Base-by-base conservation (phyloP, 345 rosid species). In the Fremontodendron californicum region DNA sequence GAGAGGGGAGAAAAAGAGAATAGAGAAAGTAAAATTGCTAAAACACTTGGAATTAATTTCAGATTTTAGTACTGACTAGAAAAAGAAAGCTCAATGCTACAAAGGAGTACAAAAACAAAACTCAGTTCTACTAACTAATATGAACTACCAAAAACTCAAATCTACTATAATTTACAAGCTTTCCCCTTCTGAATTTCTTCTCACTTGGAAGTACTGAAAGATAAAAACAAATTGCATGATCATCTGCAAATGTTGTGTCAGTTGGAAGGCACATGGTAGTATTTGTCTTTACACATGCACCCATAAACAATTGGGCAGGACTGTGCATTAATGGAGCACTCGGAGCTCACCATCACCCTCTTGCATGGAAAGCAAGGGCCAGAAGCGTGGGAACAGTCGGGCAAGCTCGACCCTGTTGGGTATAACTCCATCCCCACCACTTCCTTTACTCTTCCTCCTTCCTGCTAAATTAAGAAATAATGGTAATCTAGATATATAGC, bases 351-450 rank as follows among this genome's bases (percentile, higher is more conserved):
- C 91, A 91, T 91, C 62, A 96, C 99, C 58, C 97, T 89, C 85
- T 89, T 91, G 82, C 99, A 96, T 13, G 99, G 99, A 58, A 87
- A 83, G 62, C 99, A 96, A 2, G 98, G 78, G 7, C 97, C 98
- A 58, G 98, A 96, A 1, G 99, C 99, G 71, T 92, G 96, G 3
- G 96, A 85, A 77, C 99, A 96, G 58, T 96, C 99, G 1, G 99
- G 99, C 77, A 96, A 79, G 74, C 96, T 91, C 62, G 99, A 96
- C 18, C 99, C 99, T 3, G 90, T 88, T 15, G 89, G 92, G 40
- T 86, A 86, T 67, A 85, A 46, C 77, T 85, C 87, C 92, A 79
- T 83, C 35, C 80, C 90, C 16, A 75, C 16, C 77, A 73, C 88
- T 71, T 31, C 67, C 45, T 72, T 81, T 45, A 1, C n/a, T n/a